Evolutionary conservation across 495 filamentous ascomycete species (phyloP).

Genomic region (Lasiosphaeriaceae sp.): DNA sequence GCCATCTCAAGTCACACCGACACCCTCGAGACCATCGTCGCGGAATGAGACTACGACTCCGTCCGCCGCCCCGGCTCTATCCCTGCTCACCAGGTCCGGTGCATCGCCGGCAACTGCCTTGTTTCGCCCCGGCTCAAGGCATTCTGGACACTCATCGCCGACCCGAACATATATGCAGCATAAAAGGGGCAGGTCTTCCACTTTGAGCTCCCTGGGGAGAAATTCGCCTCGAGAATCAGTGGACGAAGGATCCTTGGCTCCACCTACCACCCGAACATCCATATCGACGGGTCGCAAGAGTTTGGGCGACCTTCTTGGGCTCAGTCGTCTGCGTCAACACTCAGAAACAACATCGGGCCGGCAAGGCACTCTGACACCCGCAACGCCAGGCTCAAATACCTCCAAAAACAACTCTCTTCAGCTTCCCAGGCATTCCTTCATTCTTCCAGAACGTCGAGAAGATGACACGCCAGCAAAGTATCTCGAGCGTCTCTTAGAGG

Average conservation of each 20-base stretch:
- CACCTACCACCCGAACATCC: constrained; percentile 63
- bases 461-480: constrained; percentile 89
- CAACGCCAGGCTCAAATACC: constrained; percentile 59
- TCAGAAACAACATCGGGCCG: constrained; percentile 55
- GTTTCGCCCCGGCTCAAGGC: constrained; percentile 62
- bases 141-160: constrained; percentile 72
- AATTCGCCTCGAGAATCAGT: constrained; percentile 46
- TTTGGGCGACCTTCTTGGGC: constrained; percentile 79
- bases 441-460: constrained; percentile 76
- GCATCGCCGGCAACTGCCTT: constrained; percentile 49
- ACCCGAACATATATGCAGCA: constrained; percentile 49
- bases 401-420: constrained; percentile 73
- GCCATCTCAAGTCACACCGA: constrained; percentile 33
- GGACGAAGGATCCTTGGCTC: constrained; percentile 55
- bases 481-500: constrained; percentile 73
- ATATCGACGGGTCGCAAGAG: constrained; percentile 85
- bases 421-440: constrained; percentile 55
- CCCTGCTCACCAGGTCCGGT: constrained; percentile 28
- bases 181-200: constrained; percentile 76
- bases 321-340: constrained; percentile 72
- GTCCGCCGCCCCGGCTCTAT: constrained; percentile 25
- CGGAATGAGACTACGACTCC: constrained; percentile 37
- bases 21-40: constrained; percentile 50
- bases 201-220: constrained; percentile 69
- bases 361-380: constrained; percentile 59